phyloP scores from a whole-genome alignment of 192 early-diverging fungal genomes.

The Coemansia brasiliensis region DNA sequence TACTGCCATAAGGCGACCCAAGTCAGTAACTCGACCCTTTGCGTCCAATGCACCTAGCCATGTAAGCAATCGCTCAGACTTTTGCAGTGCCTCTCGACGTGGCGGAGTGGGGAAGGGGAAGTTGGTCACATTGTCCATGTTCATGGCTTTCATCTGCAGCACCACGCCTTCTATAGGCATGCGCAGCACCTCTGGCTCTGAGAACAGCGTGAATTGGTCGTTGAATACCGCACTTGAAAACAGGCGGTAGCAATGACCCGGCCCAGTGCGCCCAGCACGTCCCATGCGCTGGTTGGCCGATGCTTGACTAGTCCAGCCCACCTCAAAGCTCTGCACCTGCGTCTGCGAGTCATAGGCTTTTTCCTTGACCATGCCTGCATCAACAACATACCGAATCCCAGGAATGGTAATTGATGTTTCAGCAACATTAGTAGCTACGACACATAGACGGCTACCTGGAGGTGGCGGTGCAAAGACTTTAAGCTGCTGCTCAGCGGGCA shows the following conservation, averaged over 20 bases:
- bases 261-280: slow-evolving; percentile 93
- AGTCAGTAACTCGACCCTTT: slow-evolving; percentile 71
- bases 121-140: slow-evolving; percentile 88
- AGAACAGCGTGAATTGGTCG: slow-evolving; percentile 83
- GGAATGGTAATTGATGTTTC: slow-evolving; percentile 98
- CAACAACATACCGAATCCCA: slow-evolving; percentile 91
- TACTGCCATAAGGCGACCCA: slow-evolving; percentile 84
- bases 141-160: slow-evolving; percentile 97
- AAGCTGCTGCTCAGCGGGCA: slow-evolving; percentile 89
- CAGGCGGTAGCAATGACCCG: slow-evolving; percentile 95
- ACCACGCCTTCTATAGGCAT: slow-evolving; percentile 97
- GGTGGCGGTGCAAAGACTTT: slow-evolving; percentile 89
- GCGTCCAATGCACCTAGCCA: slow-evolving; percentile 74
- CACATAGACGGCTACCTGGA: slow-evolving; percentile 83
- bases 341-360: slow-evolving; percentile 81
- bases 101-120: slow-evolving; percentile 99
- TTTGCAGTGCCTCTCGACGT: slow-evolving; percentile 63
- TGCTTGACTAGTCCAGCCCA: slow-evolving; percentile 92
- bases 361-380: slow-evolving; percentile 92
- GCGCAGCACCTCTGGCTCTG: slow-evolving; percentile 86
- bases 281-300: slow-evolving; percentile 94
- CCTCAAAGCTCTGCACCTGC: slow-evolving; percentile 85
- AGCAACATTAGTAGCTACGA: slow-evolving; percentile 98
- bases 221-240: slow-evolving; percentile 93
- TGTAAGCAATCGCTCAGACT: slow-evolving; percentile 79